phyloP scores from a whole-genome alignment of 495 filamentous ascomycete species.

The Daldinia bambusicola region DNA sequence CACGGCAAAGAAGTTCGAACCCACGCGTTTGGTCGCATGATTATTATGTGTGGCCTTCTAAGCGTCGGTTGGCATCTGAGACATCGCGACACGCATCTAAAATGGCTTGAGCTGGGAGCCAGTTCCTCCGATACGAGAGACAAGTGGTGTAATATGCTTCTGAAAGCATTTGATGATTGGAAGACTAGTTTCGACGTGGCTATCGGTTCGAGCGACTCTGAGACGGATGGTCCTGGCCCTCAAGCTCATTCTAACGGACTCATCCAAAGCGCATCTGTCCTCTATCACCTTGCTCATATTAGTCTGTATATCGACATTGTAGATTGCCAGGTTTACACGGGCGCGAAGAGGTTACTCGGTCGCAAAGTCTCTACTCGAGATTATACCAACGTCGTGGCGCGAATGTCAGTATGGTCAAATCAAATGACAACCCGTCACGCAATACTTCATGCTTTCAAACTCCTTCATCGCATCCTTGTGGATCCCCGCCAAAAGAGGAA shows the following conservation, averaged over 20 bases:
- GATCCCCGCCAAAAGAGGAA: conserved; percentile 55
- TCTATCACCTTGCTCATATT: conserved; percentile 96
- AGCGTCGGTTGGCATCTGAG: conserved; percentile 97
- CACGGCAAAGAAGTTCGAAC: conserved; percentile 89
- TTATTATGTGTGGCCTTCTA: conserved; percentile 92
- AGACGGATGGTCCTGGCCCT: conserved; percentile 50
- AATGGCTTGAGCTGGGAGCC: conserved; percentile 74
- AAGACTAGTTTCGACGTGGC: conserved; percentile 88
- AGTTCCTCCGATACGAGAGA: conserved; percentile 83
- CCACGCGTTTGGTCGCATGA: conserved; percentile 91
- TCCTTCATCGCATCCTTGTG: conserved; percentile 81
- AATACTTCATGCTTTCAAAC: conserved; percentile 88
- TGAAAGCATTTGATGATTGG: conserved; percentile 93
- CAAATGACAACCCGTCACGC: conserved; percentile 87
- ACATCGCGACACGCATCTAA: conserved; percentile 92
- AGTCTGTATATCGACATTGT: conserved; percentile 93
- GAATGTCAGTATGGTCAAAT: conserved; percentile 88
- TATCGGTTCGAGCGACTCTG: conserved; percentile 53
- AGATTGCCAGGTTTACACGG: conserved; percentile 94
- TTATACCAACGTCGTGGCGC: conserved; percentile 76
- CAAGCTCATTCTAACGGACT: conserved; percentile 74
- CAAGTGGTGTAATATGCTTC: conserved; percentile 86
- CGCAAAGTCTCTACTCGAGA: conserved; percentile 84
- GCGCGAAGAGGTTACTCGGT: conserved; percentile 83
- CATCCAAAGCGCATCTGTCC: conserved; percentile 83